These are phyloP conservation scores for Neonectria faginata DNA, from an alignment of 2,329 filamentous ascomycete species.

Conservation along the genomic window DNA sequence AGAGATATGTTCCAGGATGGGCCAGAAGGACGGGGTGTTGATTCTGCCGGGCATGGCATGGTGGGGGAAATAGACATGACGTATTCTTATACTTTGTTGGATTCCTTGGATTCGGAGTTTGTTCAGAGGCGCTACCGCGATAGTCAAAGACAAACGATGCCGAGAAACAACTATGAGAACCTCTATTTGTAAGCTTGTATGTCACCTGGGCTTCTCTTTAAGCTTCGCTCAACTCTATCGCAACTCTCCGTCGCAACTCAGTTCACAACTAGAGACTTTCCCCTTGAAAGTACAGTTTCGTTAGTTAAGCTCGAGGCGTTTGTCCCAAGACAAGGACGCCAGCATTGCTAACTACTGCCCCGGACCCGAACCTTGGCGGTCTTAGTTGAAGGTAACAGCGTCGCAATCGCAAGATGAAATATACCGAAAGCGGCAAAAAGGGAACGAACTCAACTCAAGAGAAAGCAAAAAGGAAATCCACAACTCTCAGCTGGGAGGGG, in stretches of 20 bases:
- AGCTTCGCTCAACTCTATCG: background rate
- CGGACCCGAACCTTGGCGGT: background rate
- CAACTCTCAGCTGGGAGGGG: background rate
- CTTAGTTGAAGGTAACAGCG: too few relatives aligned
- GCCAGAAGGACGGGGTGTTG: conserved; percentile 8
- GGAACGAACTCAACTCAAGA: background rate
- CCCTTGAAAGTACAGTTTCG: background rate
- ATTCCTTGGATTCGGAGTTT: background rate
- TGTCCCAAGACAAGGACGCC: background rate
- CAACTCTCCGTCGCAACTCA: background rate
- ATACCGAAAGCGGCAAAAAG: background rate
- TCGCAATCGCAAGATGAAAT: background rate
- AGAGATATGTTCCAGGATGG: conserved; percentile 10
- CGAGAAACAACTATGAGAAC: background rate
- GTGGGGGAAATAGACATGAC: conserved; percentile 10
- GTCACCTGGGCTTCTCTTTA: background rate
- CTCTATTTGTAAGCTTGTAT: background rate
- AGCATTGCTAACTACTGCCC: background rate
- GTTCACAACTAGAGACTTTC: background rate
- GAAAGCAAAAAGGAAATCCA: background rate
- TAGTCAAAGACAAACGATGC: background rate
- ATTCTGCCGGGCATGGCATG: conserved; percentile 8
- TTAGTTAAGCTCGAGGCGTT: background rate
- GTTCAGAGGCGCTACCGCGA: background rate
- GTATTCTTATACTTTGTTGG: background rate